Percentiles rank a stretch among this genome's conserved stretches.
phyloP scores from a whole-genome alignment of 2,329 filamentous ascomycete species.

The Colletotrichum truncatum region DNA sequence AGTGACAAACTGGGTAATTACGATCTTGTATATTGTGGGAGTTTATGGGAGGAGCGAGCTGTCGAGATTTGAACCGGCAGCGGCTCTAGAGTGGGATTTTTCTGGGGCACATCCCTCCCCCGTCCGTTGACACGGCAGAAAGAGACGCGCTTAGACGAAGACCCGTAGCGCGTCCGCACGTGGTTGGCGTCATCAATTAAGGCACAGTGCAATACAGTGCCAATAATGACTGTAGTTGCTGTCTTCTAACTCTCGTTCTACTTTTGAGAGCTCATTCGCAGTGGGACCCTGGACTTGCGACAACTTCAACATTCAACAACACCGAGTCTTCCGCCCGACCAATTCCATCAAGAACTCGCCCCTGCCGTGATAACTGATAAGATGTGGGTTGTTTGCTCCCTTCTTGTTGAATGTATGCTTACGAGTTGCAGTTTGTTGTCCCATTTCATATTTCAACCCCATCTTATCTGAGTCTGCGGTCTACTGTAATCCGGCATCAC shows the following conservation, averaged over 20 bases:
- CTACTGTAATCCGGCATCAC: conserved; percentile 33
- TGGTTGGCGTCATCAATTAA: conserved; percentile 31
- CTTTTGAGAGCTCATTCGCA: not conserved
- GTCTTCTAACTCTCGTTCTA: conserved; percentile 22
- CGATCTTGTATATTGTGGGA: not conserved
- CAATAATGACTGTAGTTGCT: not conserved
- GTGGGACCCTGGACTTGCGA: not conserved
- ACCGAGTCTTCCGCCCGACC: not conserved
- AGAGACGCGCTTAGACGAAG: conserved; percentile 23
- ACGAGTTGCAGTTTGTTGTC: no score
- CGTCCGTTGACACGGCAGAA: conserved; percentile 27
- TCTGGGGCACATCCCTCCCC: conserved; percentile 26
- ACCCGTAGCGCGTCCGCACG: conserved; percentile 26
- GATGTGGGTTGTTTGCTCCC: not conserved
- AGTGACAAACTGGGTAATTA: not conserved
- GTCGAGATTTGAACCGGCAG: conserved; percentile 24
- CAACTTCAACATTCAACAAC: not conserved
- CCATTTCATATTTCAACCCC: not conserved
- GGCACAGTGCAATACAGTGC: not conserved
- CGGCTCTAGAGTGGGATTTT: conserved; percentile 22
- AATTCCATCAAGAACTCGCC: not conserved
- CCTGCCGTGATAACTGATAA: not conserved
- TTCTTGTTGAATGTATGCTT: not conserved
- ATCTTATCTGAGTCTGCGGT: not conserved
- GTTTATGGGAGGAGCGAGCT: conserved; percentile 14